These are phyloP conservation scores for Acacia confusa DNA, from an alignment of 306 rosid genomes.

Conservation along the genomic window DNA sequence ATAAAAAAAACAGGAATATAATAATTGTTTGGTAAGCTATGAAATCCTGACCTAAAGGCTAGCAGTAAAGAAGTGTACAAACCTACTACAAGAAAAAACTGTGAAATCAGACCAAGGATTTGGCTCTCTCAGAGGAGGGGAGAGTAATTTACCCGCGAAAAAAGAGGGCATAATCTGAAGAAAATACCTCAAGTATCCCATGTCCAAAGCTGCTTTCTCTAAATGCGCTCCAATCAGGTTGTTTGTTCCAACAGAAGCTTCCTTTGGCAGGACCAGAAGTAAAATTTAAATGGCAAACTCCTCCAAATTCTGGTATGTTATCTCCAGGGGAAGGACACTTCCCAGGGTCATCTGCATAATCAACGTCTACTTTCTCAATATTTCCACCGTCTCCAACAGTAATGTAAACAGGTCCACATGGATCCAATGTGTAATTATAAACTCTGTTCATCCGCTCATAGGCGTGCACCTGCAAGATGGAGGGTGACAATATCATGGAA, in stretches of 20 bases:
- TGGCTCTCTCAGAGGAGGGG: background rate
- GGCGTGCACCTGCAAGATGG: slow-evolving; percentile 76
- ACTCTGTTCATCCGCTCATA: slow-evolving; percentile 91
- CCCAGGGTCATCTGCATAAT: slow-evolving; percentile 84
- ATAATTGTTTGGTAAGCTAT: too few relatives aligned
- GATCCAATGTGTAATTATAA: slow-evolving; percentile 75
- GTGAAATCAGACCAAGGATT: background rate
- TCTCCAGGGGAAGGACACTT: slow-evolving; percentile 82
- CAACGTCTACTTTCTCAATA: slow-evolving; percentile 85
- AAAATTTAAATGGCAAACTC: slow-evolving; percentile 74
- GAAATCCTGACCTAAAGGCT: too few relatives aligned
- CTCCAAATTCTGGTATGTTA: slow-evolving; percentile 84
- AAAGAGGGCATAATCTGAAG: background rate
- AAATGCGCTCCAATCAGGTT: slow-evolving; percentile 93
- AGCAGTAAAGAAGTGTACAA: background rate
- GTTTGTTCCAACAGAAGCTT: slow-evolving; percentile 77
- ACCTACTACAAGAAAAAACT: background rate
- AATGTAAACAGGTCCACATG: slow-evolving; percentile 81
- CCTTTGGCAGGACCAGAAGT: slow-evolving; percentile 83
- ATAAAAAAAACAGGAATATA: too few relatives aligned
- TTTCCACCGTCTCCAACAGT: slow-evolving; percentile 97
- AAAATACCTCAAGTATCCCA: slow-evolving; percentile 83
- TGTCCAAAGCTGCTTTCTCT: slow-evolving; percentile 99
- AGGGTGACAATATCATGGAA: slow-evolving; percentile 1
- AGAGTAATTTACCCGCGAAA: background rate